A percentile compares a stretch with the other conserved stretches of the same genome.
Evolutionary conservation across 352 stramenopile species (phyloP).

Genomic region (Plasmopara muralis): DNA sequence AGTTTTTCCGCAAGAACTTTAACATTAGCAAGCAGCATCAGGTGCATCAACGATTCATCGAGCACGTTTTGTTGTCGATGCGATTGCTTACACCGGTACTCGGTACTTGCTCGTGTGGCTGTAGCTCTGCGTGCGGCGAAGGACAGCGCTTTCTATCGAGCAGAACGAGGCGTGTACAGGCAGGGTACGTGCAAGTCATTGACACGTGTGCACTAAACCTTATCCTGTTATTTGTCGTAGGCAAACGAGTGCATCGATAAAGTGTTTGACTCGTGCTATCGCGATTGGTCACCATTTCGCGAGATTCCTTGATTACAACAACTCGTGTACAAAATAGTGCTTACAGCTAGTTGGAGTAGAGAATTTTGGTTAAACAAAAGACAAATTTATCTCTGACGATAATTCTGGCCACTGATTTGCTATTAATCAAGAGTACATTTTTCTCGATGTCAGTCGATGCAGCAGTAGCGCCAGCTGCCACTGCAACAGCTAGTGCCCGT

Average conservation of each 20-base stretch:
- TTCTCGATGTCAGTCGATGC: not conserved
- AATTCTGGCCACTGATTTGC: not conserved
- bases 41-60: constrained; percentile 21
- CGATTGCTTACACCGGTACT: constrained; percentile 2
- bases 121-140: constrained; percentile 82
- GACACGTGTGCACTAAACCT: not conserved
- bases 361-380: no score
- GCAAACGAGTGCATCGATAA: constrained; percentile 83
- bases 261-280: constrained; percentile 81
- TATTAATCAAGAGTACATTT: not conserved
- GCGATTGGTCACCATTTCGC: constrained; percentile 72
- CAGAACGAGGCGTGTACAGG: constrained; percentile 72
- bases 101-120: not conserved
- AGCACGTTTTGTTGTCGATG: not conserved
- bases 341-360: no score
- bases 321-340: not conserved
- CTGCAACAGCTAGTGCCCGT: no score
- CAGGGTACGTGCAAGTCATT: constrained; percentile 31
- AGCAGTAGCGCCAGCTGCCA: no score
- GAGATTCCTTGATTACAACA: constrained; percentile 55
- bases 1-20: constrained; percentile 89
- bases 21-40: constrained; percentile 87
- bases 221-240: constrained; percentile 18
- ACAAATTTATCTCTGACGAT: not conserved
- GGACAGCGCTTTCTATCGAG: constrained; percentile 81